Evolutionary conservation across 441 rosid species (phyloP), one percentile per base, ranked within the genome.

Genomic region (Arabidopsis lyrata): DNA sequence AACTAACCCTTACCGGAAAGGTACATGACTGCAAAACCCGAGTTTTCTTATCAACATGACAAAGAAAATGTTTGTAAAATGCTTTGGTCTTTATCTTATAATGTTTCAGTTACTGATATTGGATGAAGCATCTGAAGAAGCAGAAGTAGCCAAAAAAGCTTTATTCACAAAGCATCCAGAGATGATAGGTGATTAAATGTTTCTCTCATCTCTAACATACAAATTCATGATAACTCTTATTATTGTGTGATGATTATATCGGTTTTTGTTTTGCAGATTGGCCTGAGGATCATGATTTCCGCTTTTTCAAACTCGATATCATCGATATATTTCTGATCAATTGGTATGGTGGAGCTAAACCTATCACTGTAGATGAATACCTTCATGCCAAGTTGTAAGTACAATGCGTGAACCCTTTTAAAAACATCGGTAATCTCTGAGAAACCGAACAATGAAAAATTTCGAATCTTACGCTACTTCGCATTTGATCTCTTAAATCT

Each of bases 281-380:
- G 99, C 99, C 97, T 38, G 42, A 81, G 66, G 82, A 44, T 71
- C 99, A 95, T 77, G 64, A 87, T 45, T 95, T 92, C 73, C 81
- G 68, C 73, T 34, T 92, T 85, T 95, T 84, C 83, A 92, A 88
- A 76, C 78, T 95, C 29, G 86, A 85, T 34, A 90, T 92, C 11
- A 77, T 77, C 73, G 77, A 89, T 73, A 86, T 94, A 81, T 94
- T 94, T 60, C 67, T 95, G 81, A 90, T 94, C 18, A 85, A 94
- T 64, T 91, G 91, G 96, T 94, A 86, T 56, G 97, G 99, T 67
- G 99, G 97, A 69, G 87, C 92, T 32, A 94, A 94, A 68, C 92
- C 92, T 73, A 79, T 84, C 70, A 85, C 97, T 3, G 82, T 89
- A 13, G 94, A 89, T 22, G 83, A 91, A 76, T 94, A 94, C 75